Evolutionary conservation across 129 eudicot genomes (phyloP).

Genomic region (Centaurea solstitialis): DNA sequence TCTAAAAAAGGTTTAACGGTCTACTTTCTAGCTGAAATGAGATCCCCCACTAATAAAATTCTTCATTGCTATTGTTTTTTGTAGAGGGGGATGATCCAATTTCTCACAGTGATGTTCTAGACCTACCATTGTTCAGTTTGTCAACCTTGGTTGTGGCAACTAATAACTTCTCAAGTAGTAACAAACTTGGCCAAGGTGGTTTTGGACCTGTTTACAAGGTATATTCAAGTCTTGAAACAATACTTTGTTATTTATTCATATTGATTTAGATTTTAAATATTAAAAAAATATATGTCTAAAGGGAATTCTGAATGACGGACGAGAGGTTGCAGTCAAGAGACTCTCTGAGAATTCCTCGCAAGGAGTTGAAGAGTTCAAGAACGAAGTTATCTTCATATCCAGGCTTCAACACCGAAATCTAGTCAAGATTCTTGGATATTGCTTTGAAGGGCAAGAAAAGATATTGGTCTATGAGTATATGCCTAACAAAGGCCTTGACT

Average conservation of each 20-base stretch:
- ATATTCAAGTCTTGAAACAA: neutral
- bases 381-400: constrained; percentile 35
- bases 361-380: constrained; percentile 45
- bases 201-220: constrained; percentile 39
- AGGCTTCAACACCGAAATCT: constrained; percentile 50
- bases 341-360: constrained; percentile 36
- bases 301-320: constrained; percentile 28
- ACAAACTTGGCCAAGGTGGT: constrained; percentile 48
- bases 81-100: neutral
- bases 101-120: constrained; percentile 9
- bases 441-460: constrained; percentile 31
- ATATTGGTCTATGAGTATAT: constrained; percentile 44
- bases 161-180: constrained; percentile 16
- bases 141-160: constrained; percentile 21
- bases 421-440: constrained; percentile 38
- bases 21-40: too few species aligned
- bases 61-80: neutral
- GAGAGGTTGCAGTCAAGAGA: constrained; percentile 46
- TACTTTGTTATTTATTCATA: neutral
- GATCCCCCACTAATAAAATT: too few species aligned
- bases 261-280: neutral
- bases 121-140: too few species aligned
- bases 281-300: constrained; percentile 9
- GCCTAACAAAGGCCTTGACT: constrained; percentile 50
- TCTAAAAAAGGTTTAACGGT: too few species aligned